Base-by-base conservation (phyloP, 768 basidiomycete species). In the Grammothele lineata region DNA sequence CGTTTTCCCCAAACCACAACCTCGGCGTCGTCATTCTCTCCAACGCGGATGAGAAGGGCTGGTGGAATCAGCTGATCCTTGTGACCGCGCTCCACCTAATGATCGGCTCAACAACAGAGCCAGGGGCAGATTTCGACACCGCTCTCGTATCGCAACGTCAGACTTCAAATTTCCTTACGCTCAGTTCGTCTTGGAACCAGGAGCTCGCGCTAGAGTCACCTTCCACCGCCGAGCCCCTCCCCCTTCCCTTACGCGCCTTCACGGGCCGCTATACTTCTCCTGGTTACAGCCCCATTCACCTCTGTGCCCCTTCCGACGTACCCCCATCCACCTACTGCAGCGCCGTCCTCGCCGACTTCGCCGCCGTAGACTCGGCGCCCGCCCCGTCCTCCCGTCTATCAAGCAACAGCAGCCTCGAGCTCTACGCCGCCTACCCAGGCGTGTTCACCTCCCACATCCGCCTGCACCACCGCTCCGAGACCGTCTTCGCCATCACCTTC, bases 361-460 rank as follows among this genome's bases (percentile, higher is more conserved):
- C 24, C 7, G 15, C 45, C 1, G 22, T 52, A 7, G 39, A 35
- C 2, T 18, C 37, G 14, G 41, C 47, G 1, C 18, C 18, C 1
- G 33, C 21, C 5, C 9, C 34, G 10, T 18, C 26, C 6, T 14
- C 37, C 2, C n/a, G n/a, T n/a, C n/a, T n/a, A n/a, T n/a, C n/a
- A n/a, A n/a, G n/a, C n/a, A n/a, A n/a, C n/a, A n/a, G n/a, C n/a
- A n/a, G n/a, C n/a, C n/a, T n/a, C n/a, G 27, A 19, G 10, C 50
- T 57, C 2, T 57, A 54, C 30, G 41, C 39, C 7, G 40, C 53
- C 19, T 54, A 37, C 47, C n/a, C 15, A 18, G 45, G 43, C n/a
- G 23, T 57, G 15, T 71, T 65, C 65, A 56, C 63, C 0, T 63
- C 68, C 14, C 73, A 76, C 50, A 26, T 71, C 15, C 67, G 69